Percentiles rank a stretch among this genome's conserved stretches.
phyloP scores from a whole-genome alignment of 768 basidiomycete species.

The Serendipita vermifera region DNA sequence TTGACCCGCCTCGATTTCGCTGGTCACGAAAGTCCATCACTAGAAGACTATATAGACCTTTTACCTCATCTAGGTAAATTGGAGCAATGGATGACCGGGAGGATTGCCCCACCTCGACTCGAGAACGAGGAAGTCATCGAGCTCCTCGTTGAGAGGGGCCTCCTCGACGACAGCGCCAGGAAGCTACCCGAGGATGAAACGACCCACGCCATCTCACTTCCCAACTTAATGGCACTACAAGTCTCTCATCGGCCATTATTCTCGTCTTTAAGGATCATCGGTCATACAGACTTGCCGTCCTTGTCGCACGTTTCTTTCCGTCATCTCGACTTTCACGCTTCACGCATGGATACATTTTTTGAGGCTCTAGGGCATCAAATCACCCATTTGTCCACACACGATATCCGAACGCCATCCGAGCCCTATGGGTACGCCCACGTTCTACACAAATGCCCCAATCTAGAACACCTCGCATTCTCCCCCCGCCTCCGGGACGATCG shows the following conservation, averaged over 20 bases:
- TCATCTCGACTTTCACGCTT: background rate
- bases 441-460: background rate
- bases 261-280: background rate
- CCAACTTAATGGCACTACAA: background rate
- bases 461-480: background rate
- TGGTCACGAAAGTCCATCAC: background rate
- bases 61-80: background rate
- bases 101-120: background rate
- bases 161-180: background rate
- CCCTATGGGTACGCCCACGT: background rate
- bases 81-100: constrained; percentile 1
- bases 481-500: background rate
- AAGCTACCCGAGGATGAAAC: too few relatives aligned
- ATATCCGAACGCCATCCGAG: background rate
- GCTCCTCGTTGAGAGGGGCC: background rate
- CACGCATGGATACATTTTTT: background rate
- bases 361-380: background rate
- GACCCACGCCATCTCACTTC: too few relatives aligned
- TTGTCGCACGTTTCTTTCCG: background rate
- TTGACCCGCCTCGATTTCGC: background rate
- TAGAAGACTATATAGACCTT: background rate
- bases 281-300: background rate
- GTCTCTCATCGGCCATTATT: background rate
- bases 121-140: background rate
- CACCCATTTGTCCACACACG: background rate